Conservation (phyloP, 352 stramenopile genomes). For the Phytophthora uliginosa region DNA sequence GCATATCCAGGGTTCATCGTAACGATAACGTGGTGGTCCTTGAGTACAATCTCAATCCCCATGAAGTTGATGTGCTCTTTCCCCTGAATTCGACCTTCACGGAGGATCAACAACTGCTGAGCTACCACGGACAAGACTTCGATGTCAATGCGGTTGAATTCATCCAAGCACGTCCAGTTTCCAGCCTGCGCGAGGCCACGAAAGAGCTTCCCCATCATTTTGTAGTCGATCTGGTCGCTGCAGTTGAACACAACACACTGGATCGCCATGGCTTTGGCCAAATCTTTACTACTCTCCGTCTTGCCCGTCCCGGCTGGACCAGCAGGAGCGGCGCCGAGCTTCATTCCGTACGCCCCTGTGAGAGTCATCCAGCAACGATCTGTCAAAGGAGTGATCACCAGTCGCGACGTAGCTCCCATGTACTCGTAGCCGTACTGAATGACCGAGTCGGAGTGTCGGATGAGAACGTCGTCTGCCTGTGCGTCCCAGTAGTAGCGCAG, state of each 20-base stretch:
- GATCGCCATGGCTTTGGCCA: constrained; percentile 95
- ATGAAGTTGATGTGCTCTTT: constrained; percentile 97
- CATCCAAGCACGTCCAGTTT: constrained; percentile 93
- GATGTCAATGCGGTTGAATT: constrained; percentile 97
- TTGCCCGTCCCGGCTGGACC: constrained; percentile 97
- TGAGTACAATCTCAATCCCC: constrained; percentile 96
- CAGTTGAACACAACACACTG: constrained; percentile 98
- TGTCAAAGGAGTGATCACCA: constrained; percentile 91
- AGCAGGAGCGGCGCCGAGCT: constrained; percentile 93
- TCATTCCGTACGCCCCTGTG: constrained; percentile 94
- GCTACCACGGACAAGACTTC: constrained; percentile 96
- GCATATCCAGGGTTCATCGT: constrained; percentile 99
- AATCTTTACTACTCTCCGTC: constrained; percentile 97
- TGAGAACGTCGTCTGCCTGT: constrained; percentile 91
- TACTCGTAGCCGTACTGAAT: constrained; percentile 97
- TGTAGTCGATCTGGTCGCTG: constrained; percentile 97
- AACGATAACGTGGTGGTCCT: constrained; percentile 98
- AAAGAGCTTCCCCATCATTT: constrained; percentile 98
- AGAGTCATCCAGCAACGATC: constrained; percentile 98
- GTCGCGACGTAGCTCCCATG: constrained; percentile 91
- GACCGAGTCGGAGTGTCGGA: constrained; percentile 88
- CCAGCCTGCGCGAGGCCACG: constrained; percentile 92
- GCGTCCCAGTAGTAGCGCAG: constrained; percentile 95
- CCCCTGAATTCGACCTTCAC: constrained; percentile 81
- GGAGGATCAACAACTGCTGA: constrained; percentile 88